These are phyloP conservation scores for Anthracocystis walkeri DNA, from an alignment of 1,284 basidiomycete genomes.

Conservation along the genomic window DNA sequence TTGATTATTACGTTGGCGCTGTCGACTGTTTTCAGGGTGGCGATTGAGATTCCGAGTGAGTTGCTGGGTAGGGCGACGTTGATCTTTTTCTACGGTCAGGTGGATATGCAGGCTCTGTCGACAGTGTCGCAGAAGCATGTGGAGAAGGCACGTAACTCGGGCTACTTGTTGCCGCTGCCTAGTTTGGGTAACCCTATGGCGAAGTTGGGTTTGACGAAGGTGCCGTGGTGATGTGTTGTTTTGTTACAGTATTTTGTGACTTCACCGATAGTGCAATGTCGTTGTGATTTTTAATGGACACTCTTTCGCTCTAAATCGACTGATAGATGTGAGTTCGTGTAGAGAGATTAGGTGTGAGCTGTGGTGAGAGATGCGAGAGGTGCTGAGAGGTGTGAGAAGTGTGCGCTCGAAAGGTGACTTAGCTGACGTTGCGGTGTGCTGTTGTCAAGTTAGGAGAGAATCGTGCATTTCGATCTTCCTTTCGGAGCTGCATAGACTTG, in stretches of 20 bases:
- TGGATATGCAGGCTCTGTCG: conserved; percentile 36
- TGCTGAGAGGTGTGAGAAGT: too few species aligned
- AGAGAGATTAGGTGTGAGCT: too few species aligned
- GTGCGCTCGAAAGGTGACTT: too few species aligned
- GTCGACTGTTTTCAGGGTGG: conserved; percentile 25
- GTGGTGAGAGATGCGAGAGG: too few species aligned
- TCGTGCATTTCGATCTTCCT: too few species aligned
- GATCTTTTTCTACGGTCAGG: conserved; percentile 50
- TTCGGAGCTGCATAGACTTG: too few species aligned
- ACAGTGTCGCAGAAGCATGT: conserved; percentile 26
- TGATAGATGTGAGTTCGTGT: too few species aligned
- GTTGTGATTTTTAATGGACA: conserved; percentile 6
- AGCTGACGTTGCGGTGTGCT: too few species aligned
- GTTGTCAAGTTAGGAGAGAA: too few species aligned
- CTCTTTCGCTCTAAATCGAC: neutral
- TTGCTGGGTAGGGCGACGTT: conserved; percentile 42
- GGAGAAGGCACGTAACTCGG: conserved; percentile 33
- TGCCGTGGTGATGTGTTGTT: conserved; percentile 24
- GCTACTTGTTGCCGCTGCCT: conserved; percentile 36
- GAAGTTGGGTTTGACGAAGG: conserved; percentile 46
- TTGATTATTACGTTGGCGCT: conserved; percentile 38
- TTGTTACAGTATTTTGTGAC: too few species aligned
- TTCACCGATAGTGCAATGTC: too few species aligned
- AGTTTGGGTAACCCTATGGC: conserved; percentile 51
- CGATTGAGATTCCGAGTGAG: conserved; percentile 45